phyloP scores from a whole-genome alignment of 2,329 filamentous ascomycete genomes.

The Ceratocystis eucalypticola region DNA sequence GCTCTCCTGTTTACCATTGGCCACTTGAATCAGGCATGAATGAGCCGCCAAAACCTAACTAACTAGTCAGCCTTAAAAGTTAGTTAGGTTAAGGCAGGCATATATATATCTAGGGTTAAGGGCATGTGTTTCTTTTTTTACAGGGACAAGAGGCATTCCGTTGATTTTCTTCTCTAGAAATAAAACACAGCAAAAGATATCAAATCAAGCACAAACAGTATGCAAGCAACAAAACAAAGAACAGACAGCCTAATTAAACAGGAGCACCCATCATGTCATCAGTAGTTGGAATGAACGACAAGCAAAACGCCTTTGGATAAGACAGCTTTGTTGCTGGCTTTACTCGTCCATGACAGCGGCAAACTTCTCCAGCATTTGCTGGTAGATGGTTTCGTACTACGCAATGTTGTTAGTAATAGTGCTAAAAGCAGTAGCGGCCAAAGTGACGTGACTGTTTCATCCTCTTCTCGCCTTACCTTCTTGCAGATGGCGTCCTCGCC shows the following conservation, averaged over 20 bases:
- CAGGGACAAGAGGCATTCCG: not conserved
- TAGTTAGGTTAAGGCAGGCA: not conserved
- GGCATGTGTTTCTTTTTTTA: not conserved
- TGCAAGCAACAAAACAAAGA: not conserved
- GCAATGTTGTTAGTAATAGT: constrained; percentile 28
- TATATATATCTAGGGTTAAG: not conserved
- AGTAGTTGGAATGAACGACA: constrained; percentile 1
- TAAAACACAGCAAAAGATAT: constrained; percentile 7
- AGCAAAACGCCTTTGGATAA: not conserved
- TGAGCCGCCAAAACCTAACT: not conserved
- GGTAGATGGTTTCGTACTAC: constrained; percentile 82
- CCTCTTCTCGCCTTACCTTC: constrained; percentile 45
- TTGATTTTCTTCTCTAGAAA: constrained; percentile 4
- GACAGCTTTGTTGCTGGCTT: constrained; percentile 18
- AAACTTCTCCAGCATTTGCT: constrained; percentile 94
- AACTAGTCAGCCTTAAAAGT: not conserved
- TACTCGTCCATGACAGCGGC: constrained; percentile 93
- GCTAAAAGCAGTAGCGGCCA: not conserved
- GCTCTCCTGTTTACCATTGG: not conserved
- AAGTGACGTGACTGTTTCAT: not conserved
- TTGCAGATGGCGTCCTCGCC: constrained; percentile 67
- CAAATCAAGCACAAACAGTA: not conserved
- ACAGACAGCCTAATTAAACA: not conserved
- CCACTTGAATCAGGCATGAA: not conserved
- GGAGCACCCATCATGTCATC: not conserved